Base-by-base conservation (phyloP, 2,329 filamentous ascomycete genomes). In the Cylindrodendrum hubeiense region DNA sequence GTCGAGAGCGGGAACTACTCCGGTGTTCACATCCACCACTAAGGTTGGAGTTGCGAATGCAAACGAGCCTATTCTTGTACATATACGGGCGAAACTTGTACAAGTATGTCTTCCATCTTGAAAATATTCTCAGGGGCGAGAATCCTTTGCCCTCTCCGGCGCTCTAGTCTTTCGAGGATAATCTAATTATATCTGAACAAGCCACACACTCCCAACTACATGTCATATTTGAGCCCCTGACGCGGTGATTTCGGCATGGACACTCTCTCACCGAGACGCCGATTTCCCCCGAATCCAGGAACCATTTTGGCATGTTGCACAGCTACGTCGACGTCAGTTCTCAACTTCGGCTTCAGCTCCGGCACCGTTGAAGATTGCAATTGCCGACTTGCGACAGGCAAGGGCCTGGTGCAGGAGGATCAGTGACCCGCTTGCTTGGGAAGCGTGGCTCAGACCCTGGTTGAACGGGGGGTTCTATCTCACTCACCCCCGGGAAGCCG, bases 1-100 rank as follows among this genome's bases (percentile, higher is more conserved):
- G 73, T 73, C 3, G 68, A 76, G 56, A 79, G 68, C 37, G 77
- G 76, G 10, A 72, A 78, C 43, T 61, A 66, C 43, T 68, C 67
- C n/a, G 68, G 69, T 9, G 62, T 65, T 50, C 49, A 39, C 37
- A 39, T 39, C n/a, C 37, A 60, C 50, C 63, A 72, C 26, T 66
- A 69, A 50, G 26, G 13, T 24, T 22, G 17, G 4, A 3, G 17
- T 5, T 7, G 8, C 7, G 21, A 17, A 41, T 4, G 12, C n/a
- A 47, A 49, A 34, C 19, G 37, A 22, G 50, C 30, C 41, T 49
- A 21, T 19, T 59, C 30, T 51, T 72, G 64, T 71, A 65, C 49
- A 70, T 67, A 65, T 41, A n/a, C 34, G 12, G 21, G 24, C 43
- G 15, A 34, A 33, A 41, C 26, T 34, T 37, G 30, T 47, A 41